Base-by-base conservation (phyloP, 345 rosid species). In the Eucalyptus paniculata region DNA sequence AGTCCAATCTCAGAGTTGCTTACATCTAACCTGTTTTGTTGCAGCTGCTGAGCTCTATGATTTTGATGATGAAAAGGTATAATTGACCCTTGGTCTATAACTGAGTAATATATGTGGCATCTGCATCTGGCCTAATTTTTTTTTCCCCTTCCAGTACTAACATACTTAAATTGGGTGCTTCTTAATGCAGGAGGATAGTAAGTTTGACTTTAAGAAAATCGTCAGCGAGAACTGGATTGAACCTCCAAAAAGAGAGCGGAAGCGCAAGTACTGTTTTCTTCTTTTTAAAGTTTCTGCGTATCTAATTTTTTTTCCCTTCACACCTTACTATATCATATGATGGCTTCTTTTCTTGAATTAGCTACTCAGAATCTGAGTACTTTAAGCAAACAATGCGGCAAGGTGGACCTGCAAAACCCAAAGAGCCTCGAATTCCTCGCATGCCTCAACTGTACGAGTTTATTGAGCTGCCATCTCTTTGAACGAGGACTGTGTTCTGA, bases 341-440 rank as follows among this genome's bases (percentile, higher is more conserved):
- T 86, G 45, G 26, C 9, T 88, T 86, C n/a, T 69, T 88, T 24
- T 51, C 32, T 30, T 28, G 91, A 44, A 91, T 85, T 90, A 97
- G 99, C 92, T 98, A 97, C 93, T 98, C 99, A 44, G 99, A 98
- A 93, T 95, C 98, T 91, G 99, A 98, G 62, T 97, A 98, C 94
- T 98, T 97, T 51, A 98, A 97, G 94, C 98, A 98, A 94, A 96
- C 99, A 86, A 91, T 98, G 97, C 96, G 99, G 62, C 98, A 98
- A 95, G 97, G 97, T 88, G 98, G 94, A 90, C 98, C 97, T 47
- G 93, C 97, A 62, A 98, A 97, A 94, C 98, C 99, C 28, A 96
- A 95, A 90, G 99, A 98, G 90, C 99, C 99, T 89, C 95, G 99
- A 87, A 96, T 98, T 91, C 99, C 99, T 86, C 99, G 99, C 91